A percentile compares a stretch with the other conserved stretches of the same genome.
These are phyloP conservation scores for Venturiaceae sp. DNA, from an alignment of 2,329 filamentous ascomycete species.

Conservation along the genomic window DNA sequence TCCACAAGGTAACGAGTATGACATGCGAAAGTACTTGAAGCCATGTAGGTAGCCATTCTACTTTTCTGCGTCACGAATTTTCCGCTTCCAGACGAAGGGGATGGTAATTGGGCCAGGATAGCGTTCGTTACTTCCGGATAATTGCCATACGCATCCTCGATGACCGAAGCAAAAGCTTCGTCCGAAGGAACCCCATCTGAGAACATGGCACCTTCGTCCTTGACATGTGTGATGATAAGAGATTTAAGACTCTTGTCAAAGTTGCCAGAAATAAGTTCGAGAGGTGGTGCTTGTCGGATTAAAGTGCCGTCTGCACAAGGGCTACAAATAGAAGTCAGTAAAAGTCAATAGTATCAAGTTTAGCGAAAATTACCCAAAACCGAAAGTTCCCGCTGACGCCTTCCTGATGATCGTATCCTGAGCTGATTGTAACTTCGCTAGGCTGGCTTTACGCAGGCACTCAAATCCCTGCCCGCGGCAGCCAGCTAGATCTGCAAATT, in stretches of 20 bases:
- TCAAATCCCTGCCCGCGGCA: not conserved
- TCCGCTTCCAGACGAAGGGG: not conserved
- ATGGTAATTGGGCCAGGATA: not conserved
- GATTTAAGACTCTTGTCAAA: not conserved
- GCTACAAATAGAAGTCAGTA: no score
- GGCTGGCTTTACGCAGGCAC: not conserved
- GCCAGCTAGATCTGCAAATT: not conserved
- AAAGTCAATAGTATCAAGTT: no score
- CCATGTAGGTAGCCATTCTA: not conserved
- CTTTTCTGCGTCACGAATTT: not conserved
- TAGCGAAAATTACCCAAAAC: no score
- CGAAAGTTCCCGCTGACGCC: conserved; percentile 1
- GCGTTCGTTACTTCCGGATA: no score
- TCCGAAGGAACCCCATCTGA: no score
- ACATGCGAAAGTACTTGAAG: not conserved
- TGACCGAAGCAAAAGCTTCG: no score
- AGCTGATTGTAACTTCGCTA: not conserved
- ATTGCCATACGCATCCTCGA: no score
- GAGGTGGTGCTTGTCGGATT: not conserved
- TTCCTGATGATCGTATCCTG: not conserved
- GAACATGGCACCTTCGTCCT: no score
- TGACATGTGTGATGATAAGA: not conserved
- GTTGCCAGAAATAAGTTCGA: no score
- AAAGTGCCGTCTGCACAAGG: conserved; percentile 1
- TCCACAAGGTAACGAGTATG: not conserved